phyloP scores from a whole-genome alignment of 495 filamentous ascomycete genomes.

The Usnea hakonensis region DNA sequence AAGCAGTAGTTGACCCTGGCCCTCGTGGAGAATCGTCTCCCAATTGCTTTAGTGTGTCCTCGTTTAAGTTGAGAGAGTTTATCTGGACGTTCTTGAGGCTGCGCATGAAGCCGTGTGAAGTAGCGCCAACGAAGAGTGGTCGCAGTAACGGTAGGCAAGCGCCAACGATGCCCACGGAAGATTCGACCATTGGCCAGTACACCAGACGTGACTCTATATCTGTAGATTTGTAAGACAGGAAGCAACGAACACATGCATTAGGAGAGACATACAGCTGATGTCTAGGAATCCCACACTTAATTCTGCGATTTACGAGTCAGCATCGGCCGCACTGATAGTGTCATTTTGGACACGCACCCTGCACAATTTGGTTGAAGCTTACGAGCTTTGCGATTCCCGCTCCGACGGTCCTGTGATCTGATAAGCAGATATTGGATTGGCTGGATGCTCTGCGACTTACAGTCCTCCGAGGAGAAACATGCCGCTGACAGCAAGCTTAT shows the following conservation, averaged over 20 bases:
- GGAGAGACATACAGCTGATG: neutral
- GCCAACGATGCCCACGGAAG: neutral
- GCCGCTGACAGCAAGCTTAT: neutral
- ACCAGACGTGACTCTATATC: neutral
- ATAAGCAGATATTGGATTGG: neutral
- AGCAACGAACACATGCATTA: neutral
- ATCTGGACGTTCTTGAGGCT: neutral
- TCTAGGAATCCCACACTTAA: neutral
- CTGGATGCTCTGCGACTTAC: neutral
- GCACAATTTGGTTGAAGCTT: neutral
- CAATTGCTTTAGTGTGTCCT: neutral
- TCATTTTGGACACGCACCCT: neutral
- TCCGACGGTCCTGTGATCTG: neutral
- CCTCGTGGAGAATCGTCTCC: neutral
- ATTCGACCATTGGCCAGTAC: slow-evolving; percentile 3
- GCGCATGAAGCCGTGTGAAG: neutral
- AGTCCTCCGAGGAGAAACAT: neutral
- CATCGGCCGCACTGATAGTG: too few relatives aligned
- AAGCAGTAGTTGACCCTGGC: neutral
- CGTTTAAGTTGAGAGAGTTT: neutral
- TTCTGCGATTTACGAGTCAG: neutral
- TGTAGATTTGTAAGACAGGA: neutral
- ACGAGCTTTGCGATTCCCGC: neutral
- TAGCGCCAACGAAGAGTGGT: neutral
- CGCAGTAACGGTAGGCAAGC: slow-evolving; percentile 7